A percentile compares a stretch with the other conserved stretches of the same genome.
phyloP scores from a whole-genome alignment of 805 yeast species.

The Pichia kluyveri region DNA sequence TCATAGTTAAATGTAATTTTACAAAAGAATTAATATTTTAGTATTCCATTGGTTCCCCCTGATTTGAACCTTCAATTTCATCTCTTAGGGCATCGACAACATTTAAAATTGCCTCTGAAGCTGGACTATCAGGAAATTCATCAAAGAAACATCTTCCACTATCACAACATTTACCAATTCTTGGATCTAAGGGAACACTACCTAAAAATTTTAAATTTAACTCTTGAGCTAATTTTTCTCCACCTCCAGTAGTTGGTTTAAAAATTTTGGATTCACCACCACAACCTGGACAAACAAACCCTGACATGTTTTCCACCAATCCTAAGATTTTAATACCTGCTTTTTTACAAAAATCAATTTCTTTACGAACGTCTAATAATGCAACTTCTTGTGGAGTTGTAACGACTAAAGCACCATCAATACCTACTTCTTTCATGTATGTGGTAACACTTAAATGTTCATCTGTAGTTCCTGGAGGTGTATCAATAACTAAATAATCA shows the following conservation, averaged over 20 bases:
- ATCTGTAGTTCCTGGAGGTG: constrained; percentile 98
- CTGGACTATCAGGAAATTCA: constrained; percentile 83
- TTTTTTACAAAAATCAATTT: constrained; percentile 87
- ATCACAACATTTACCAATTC: constrained; percentile 87
- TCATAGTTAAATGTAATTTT: background rate
- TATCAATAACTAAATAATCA: constrained; percentile 85
- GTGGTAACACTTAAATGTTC: constrained; percentile 89
- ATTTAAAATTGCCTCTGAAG: constrained; percentile 73
- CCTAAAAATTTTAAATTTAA: constrained; percentile 75
- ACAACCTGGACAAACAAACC: constrained; percentile 95
- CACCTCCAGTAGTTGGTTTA: constrained; percentile 97
- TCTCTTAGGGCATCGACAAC: constrained; percentile 50
- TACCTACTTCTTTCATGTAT: constrained; percentile 79
- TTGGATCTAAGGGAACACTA: constrained; percentile 89
- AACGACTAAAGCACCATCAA: constrained; percentile 91
- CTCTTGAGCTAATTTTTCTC: constrained; percentile 74
- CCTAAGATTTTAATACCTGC: constrained; percentile 85
- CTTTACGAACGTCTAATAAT: constrained; percentile 87
- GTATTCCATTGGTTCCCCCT: background rate
- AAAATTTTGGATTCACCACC: constrained; percentile 84
- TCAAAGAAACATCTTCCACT: constrained; percentile 79
- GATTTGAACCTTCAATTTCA: constrained; percentile 3
- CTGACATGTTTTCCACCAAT: constrained; percentile 95
- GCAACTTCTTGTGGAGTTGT: constrained; percentile 99
- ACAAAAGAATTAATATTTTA: background rate